Evolutionary conservation across 2,329 filamentous ascomycete species (phyloP).

Genomic region (Esteya vermicola): DNA sequence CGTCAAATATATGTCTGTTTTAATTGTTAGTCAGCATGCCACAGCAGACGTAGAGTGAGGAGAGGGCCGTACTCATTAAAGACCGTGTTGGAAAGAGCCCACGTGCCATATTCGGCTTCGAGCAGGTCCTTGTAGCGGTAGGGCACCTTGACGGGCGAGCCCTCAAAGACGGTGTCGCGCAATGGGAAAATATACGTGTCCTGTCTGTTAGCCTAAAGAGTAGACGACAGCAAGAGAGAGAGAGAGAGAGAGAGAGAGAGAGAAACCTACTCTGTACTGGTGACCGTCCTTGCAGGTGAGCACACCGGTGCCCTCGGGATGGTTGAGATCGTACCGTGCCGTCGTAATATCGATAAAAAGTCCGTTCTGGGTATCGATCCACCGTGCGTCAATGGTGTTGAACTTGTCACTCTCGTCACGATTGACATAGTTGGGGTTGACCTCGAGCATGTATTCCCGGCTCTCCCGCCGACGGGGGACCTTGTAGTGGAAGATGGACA

Average conservation of each 20-base stretch:
- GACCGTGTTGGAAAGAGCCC: slow-evolving; percentile 33
- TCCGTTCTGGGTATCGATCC: slow-evolving; percentile 31
- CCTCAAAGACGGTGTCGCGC: slow-evolving; percentile 55
- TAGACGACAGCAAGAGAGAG: too few species aligned
- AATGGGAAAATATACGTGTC: slow-evolving; percentile 53
- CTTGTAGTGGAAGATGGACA: slow-evolving; percentile 30
- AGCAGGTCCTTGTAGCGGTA: slow-evolving; percentile 45
- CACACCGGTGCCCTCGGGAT: slow-evolving; percentile 27
- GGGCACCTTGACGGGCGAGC: slow-evolving; percentile 50
- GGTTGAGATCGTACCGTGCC: slow-evolving; percentile 30
- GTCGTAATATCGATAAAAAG: slow-evolving; percentile 38
- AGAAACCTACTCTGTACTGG: slow-evolving; percentile 27
- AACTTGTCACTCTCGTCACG: slow-evolving; percentile 22
- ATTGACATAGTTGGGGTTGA: slow-evolving; percentile 28
- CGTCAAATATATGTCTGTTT: slow-evolving; percentile 10
- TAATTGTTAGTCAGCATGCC: neutral
- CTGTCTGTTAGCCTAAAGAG: slow-evolving; percentile 14
- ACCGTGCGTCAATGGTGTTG: slow-evolving; percentile 33
- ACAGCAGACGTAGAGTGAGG: neutral
- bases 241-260: too few species aligned
- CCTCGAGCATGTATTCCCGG: slow-evolving; percentile 32
- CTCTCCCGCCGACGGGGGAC: slow-evolving; percentile 23
- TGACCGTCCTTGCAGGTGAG: slow-evolving; percentile 37
- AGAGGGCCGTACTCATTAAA: slow-evolving; percentile 33
- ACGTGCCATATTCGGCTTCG: slow-evolving; percentile 39